Percentiles rank a stretch among this genome's conserved stretches.
phyloP scores from a whole-genome alignment of 2,329 filamentous ascomycete species.

The Pseudogymnoascus verrucosus region DNA sequence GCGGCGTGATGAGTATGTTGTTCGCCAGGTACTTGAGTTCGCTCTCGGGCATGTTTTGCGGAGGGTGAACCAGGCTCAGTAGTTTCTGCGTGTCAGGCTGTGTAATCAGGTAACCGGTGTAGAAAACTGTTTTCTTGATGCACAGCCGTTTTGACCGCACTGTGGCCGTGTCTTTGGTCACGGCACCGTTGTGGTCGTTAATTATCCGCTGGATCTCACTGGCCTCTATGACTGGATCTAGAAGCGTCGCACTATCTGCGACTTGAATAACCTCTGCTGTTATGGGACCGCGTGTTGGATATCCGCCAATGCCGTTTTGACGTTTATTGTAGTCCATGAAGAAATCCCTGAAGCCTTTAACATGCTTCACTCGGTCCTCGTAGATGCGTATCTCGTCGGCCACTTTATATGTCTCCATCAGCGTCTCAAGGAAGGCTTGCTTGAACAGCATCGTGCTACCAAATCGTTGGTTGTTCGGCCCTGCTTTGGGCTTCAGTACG shows the following conservation, averaged over 20 bases:
- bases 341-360: conserved; percentile 78
- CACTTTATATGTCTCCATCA: conserved; percentile 77
- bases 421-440: conserved; percentile 68
- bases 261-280: conserved; percentile 79
- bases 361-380: conserved; percentile 59
- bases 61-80: conserved; percentile 59
- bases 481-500: conserved; percentile 75
- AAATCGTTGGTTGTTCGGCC: conserved; percentile 73
- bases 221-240: conserved; percentile 73
- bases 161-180: conserved; percentile 32
- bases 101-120: conserved; percentile 82
- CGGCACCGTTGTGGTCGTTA: conserved; percentile 69
- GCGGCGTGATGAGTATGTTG: conserved; percentile 81
- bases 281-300: conserved; percentile 55
- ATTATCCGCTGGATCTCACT: conserved; percentile 83
- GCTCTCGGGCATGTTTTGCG: conserved; percentile 51
- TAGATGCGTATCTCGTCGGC: conserved; percentile 77
- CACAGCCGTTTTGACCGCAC: conserved; percentile 41
- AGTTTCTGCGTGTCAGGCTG: conserved; percentile 64
- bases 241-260: conserved; percentile 60
- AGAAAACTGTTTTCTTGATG: conserved; percentile 83
- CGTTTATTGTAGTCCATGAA: conserved; percentile 67
- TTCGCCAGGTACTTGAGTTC: conserved; percentile 80
- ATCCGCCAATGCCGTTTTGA: conserved; percentile 40
- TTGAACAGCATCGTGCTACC: conserved; percentile 86